A percentile compares a stretch with the other conserved stretches of the same genome.
Evolutionary conservation across 768 basidiomycete genomes (phyloP).

Genomic region (Galerina sulciceps): DNA sequence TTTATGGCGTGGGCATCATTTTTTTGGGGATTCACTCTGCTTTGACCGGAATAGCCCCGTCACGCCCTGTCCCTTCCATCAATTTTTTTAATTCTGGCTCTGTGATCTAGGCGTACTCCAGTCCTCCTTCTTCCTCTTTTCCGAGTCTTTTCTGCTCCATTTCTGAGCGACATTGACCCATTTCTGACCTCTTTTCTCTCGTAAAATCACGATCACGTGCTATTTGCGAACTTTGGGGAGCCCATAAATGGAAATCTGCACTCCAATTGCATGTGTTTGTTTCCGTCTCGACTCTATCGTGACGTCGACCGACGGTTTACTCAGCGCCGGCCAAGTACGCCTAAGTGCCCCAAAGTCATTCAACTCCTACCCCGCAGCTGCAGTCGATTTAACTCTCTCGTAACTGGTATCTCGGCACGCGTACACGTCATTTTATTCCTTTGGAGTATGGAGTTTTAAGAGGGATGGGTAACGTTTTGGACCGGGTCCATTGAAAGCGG

Average conservation of each 20-base stretch:
- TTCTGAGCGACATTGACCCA: background rate
- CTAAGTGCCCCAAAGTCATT: background rate
- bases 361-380: too few species aligned
- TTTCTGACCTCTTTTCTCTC: background rate
- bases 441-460: too few species aligned
- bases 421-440: too few species aligned
- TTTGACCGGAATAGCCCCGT: background rate
- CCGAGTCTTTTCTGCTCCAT: background rate
- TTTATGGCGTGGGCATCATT: slow-evolving; percentile 27
- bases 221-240: slow-evolving; percentile 10
- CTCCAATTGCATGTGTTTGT: slow-evolving; percentile 5
- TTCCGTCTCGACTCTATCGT: background rate
- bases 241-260: slow-evolving; percentile 13
- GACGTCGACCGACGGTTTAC: background rate
- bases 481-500: too few species aligned
- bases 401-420: too few species aligned
- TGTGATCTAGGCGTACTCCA: background rate
- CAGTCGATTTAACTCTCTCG: too few species aligned
- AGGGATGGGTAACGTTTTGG: too few species aligned
- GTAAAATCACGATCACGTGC: slow-evolving; percentile 8
- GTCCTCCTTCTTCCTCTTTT: background rate
- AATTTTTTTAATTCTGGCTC: background rate
- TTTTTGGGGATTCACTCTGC: slow-evolving; percentile 27
- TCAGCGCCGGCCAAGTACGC: background rate
- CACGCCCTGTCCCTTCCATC: background rate